Percentiles rank a stretch among this genome's conserved stretches.
These are phyloP conservation scores for Cladosporium sp. DNA, from an alignment of 2,329 filamentous ascomycete species.

Conservation along the genomic window DNA sequence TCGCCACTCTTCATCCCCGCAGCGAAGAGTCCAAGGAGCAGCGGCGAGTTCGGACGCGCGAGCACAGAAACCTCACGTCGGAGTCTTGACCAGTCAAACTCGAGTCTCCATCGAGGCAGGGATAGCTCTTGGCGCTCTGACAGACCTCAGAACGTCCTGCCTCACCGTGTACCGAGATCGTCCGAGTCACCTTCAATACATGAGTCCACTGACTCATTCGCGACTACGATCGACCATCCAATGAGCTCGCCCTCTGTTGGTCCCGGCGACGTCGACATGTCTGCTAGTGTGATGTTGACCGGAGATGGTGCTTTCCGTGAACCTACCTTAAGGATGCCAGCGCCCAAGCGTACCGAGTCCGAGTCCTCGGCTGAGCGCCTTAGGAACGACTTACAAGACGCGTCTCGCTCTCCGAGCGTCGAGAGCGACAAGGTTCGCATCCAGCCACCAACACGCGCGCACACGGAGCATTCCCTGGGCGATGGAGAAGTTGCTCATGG, in stretches of 20 bases:
- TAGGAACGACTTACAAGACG: conserved; percentile 39
- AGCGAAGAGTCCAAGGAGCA: conserved; percentile 42
- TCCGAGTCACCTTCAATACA: conserved; percentile 54
- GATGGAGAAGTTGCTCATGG: conserved; percentile 12
- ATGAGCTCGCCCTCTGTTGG: conserved; percentile 24
- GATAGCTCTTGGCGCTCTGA: conserved; percentile 49
- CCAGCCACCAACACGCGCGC: conserved; percentile 32
- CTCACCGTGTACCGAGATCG: conserved; percentile 52
- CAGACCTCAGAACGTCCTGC: conserved; percentile 36
- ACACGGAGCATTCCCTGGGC: conserved; percentile 25
- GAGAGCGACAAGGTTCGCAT: conserved; percentile 31
- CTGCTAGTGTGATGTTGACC: conserved; percentile 85
- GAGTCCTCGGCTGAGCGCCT: conserved; percentile 28
- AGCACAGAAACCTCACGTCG: conserved; percentile 38
- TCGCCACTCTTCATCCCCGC: conserved; percentile 41
- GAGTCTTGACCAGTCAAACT: conserved; percentile 36
- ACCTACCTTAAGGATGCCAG: conserved; percentile 59
- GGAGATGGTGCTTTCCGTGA: conserved; percentile 86
- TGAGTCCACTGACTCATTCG: conserved; percentile 72
- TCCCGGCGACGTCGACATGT: conserved; percentile 46
- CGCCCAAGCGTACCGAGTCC: conserved; percentile 24
- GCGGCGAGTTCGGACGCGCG: conserved; percentile 45
- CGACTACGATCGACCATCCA: conserved; percentile 33
- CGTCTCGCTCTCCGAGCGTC: conserved; percentile 34
- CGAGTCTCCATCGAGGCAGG: conserved; percentile 42